These are phyloP conservation scores for Syncephalastrum racemosum DNA, from an alignment of 371 early-diverging fungal genomes.

Conservation along the genomic window DNA sequence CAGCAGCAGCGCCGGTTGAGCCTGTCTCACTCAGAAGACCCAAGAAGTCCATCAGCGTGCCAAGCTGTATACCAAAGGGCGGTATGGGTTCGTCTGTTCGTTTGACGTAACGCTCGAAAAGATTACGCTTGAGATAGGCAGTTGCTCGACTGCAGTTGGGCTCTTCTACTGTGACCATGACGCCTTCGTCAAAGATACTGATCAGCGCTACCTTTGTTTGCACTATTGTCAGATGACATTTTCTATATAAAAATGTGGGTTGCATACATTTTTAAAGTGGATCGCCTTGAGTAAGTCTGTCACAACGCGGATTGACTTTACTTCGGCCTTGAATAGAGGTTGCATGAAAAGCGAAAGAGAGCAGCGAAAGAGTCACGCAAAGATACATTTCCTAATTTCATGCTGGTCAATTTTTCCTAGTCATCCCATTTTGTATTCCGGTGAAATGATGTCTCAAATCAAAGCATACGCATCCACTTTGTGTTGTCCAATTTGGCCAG, in stretches of 20 bases:
- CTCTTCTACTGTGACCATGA: conserved; percentile 35
- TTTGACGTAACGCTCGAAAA: conserved; percentile 27
- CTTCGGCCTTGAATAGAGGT: no score
- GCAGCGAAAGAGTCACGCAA: no score
- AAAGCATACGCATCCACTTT: no score
- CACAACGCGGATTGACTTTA: not conserved
- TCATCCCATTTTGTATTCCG: no score
- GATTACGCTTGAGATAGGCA: conserved; percentile 30
- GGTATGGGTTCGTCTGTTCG: conserved; percentile 14
- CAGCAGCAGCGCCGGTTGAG: conserved; percentile 5
- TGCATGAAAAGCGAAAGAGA: no score
- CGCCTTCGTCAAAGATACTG: conserved; percentile 36
- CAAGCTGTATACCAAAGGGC: conserved; percentile 29
- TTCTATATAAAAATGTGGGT: not conserved
- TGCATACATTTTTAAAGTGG: conserved; percentile 3
- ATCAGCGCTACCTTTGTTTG: conserved; percentile 23
- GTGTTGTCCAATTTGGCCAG: no score
- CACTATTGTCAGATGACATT: not conserved
- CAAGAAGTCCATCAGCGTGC: conserved; percentile 30
- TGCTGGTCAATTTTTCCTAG: no score
- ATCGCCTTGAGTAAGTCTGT: conserved; percentile 1
- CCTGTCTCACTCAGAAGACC: conserved; percentile 15
- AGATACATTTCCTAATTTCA: no score
- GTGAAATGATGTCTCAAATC: no score
- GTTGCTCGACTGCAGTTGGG: conserved; percentile 29